A percentile compares a stretch with the other conserved stretches of the same genome.
Evolutionary conservation across 257 asterid genomes (phyloP).

Genomic region (Hygrophila difformis): DNA sequence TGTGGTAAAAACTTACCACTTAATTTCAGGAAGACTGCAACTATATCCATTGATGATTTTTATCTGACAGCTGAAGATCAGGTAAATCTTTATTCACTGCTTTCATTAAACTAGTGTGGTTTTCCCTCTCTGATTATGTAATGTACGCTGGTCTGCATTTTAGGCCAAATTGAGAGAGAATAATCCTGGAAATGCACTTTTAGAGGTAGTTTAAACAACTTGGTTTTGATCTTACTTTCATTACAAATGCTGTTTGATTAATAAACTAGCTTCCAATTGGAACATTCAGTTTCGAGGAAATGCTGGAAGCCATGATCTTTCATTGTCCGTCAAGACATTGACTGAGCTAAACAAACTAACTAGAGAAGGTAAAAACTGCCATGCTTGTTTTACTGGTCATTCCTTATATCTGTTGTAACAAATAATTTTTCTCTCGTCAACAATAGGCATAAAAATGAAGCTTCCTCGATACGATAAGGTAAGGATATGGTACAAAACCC

Average conservation of each 20-base stretch:
- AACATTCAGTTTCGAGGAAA: slow-evolving; percentile 76
- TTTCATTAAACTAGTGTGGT: background rate
- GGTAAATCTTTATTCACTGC: slow-evolving; percentile 29
- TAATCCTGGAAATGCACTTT: slow-evolving; percentile 75
- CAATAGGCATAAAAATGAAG: slow-evolving; percentile 71
- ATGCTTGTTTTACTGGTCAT: slow-evolving; percentile 5
- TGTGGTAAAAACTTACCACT: slow-evolving; percentile 27
- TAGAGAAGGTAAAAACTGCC: slow-evolving; percentile 56
- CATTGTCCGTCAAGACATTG: slow-evolving; percentile 69
- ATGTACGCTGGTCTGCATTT: slow-evolving; percentile 20
- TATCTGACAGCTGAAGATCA: slow-evolving; percentile 88
- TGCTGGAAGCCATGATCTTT: slow-evolving; percentile 99
- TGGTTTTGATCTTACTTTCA: slow-evolving; percentile 3
- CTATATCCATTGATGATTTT: slow-evolving; percentile 90
- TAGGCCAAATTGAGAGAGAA: slow-evolving; percentile 78
- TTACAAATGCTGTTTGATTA: slow-evolving; percentile 7
- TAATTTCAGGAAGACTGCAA: slow-evolving; percentile 76
- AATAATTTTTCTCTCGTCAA: slow-evolving; percentile 7
- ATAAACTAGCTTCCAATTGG: slow-evolving; percentile 1
- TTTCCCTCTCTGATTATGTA: slow-evolving; percentile 10
- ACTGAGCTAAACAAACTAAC: slow-evolving; percentile 60
- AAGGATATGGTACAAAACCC: slow-evolving; percentile 19
- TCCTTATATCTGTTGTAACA: slow-evolving; percentile 15
- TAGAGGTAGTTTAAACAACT: slow-evolving; percentile 51
- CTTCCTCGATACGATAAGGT: slow-evolving; percentile 94